Evolutionary conservation across 2,329 filamentous ascomycete species (phyloP).

Genomic region (Stachybotrys echinatus): DNA sequence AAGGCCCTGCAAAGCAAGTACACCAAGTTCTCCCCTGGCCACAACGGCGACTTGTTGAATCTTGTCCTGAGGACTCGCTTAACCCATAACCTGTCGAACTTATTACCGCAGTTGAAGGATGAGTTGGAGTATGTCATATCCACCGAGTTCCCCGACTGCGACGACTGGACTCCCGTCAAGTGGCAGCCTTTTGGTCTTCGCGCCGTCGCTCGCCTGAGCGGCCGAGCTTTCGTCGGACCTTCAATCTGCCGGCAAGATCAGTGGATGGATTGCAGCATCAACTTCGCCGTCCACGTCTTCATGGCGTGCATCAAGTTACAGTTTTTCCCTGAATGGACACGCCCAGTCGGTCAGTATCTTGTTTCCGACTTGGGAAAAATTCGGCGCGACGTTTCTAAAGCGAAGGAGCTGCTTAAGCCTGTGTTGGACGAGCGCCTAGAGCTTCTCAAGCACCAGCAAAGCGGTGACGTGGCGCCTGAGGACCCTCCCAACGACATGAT

Average conservation of each 20-base stretch:
- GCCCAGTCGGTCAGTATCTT: conserved; percentile 39
- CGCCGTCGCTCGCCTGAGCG: conserved; percentile 47
- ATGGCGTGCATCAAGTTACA: conserved; percentile 43
- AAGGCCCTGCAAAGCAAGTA: conserved; percentile 46
- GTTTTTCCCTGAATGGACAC: conserved; percentile 44
- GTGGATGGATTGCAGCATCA: conserved; percentile 48
- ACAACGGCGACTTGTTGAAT: conserved; percentile 38
- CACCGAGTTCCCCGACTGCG: conserved; percentile 42
- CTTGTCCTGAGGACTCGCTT: conserved; percentile 40
- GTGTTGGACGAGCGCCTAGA: conserved; percentile 40
- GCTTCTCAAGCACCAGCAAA: conserved; percentile 29
- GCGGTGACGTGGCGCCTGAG: conserved; percentile 12
- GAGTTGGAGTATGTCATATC: conserved; percentile 41
- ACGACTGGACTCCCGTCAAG: conserved; percentile 50
- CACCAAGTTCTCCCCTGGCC: conserved; percentile 42
- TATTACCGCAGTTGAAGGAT: conserved; percentile 39
- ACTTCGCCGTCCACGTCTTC: conserved; percentile 45
- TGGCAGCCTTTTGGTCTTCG: conserved; percentile 47
- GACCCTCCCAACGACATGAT: conserved; percentile 34
- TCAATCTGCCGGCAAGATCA: conserved; percentile 44
- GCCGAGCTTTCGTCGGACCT: conserved; percentile 47
- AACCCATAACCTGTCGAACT: conserved; percentile 40
- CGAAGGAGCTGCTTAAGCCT: conserved; percentile 37
- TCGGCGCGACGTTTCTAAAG: conserved; percentile 33
- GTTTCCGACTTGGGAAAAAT: conserved; percentile 42